These are phyloP conservation scores for Phoenix roebelenii DNA, from an alignment of 176 grass and related monocot species.

Conservation along the genomic window DNA sequence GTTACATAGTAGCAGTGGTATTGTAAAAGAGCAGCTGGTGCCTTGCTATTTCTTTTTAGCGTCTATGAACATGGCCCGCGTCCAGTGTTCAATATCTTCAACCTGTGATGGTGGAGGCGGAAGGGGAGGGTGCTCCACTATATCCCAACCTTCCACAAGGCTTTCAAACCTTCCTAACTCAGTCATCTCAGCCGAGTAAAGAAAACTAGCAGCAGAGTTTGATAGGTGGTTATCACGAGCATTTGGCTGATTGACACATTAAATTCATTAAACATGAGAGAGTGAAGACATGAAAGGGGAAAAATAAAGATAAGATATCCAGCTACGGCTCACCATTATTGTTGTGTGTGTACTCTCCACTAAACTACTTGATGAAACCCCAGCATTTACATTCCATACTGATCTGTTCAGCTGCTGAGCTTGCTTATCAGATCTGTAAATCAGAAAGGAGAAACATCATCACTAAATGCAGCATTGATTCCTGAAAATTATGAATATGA, in stretches of 20 bases:
- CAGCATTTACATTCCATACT: constrained; percentile 59
- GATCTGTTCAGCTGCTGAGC: constrained; percentile 59
- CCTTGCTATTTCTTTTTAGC: constrained; percentile 51
- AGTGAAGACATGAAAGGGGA: no score
- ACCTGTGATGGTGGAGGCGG: constrained; percentile 56
- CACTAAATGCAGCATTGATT: no score
- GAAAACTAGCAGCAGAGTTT: constrained; percentile 55
- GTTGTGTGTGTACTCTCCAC: constrained; percentile 58
- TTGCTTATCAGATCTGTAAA: constrained; percentile 68
- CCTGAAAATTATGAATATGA: no score
- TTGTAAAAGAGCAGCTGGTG: no score
- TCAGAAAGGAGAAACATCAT: background rate
- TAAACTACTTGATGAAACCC: constrained; percentile 53
- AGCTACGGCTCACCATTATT: constrained; percentile 36
- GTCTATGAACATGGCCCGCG: constrained; percentile 67
- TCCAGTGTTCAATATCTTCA: constrained; percentile 83
- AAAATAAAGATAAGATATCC: no score
- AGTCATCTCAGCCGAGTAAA: constrained; percentile 33
- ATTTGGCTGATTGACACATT: constrained; percentile 43
- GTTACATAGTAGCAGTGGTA: no score
- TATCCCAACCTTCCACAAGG: constrained; percentile 73
- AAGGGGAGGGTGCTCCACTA: constrained; percentile 68
- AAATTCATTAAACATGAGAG: no score
- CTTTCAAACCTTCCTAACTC: constrained; percentile 34
- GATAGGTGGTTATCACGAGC: constrained; percentile 51